These are phyloP conservation scores for Diaporthe longicolla DNA, from an alignment of 2,329 filamentous ascomycete species.

Conservation along the genomic window DNA sequence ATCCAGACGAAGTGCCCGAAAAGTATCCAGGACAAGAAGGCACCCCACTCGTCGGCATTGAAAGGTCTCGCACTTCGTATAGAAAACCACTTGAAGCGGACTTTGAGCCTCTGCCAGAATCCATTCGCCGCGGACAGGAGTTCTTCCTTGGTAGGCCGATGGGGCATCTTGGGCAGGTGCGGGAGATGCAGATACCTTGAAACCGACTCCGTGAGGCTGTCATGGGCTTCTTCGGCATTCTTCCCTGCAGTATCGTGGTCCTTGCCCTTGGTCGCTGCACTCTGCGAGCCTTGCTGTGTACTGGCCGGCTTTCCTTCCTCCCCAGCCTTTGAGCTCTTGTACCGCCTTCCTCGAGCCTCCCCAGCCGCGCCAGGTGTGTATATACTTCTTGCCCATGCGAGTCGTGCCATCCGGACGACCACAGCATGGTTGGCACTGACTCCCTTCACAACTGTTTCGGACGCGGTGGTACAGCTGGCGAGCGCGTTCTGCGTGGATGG, in stretches of 20 bases:
- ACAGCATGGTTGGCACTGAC: slow-evolving; percentile 49
- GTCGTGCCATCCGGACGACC: slow-evolving; percentile 54
- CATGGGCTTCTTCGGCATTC: slow-evolving; percentile 31
- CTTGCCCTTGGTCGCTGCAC: slow-evolving; percentile 44
- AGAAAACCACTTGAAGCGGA: slow-evolving; percentile 97
- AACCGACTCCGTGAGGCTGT: slow-evolving; percentile 61
- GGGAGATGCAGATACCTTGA: slow-evolving; percentile 73
- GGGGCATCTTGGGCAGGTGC: slow-evolving; percentile 77
- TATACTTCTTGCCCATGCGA: slow-evolving; percentile 54
- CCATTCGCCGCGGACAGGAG: slow-evolving; percentile 91
- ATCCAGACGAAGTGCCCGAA: slow-evolving; percentile 96
- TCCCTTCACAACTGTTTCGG: slow-evolving; percentile 53
- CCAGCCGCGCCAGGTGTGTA: slow-evolving; percentile 49
- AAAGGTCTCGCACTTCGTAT: slow-evolving; percentile 94
- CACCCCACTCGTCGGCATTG: slow-evolving; percentile 96
- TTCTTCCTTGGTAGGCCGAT: slow-evolving; percentile 94
- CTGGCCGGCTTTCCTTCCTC: slow-evolving; percentile 43
- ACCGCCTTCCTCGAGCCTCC: slow-evolving; percentile 49
- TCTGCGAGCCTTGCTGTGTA: slow-evolving; percentile 35
- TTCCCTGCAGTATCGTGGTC: slow-evolving; percentile 54
- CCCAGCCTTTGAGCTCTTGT: slow-evolving; percentile 50
- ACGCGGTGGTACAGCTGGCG: slow-evolving; percentile 56
- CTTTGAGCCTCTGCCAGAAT: slow-evolving; percentile 90
- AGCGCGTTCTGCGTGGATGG: slow-evolving; percentile 56
- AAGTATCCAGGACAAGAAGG: slow-evolving; percentile 95